Base-by-base conservation (phyloP, 2,329 filamentous ascomycete genomes). In the Atkinsonella hypoxylon region DNA sequence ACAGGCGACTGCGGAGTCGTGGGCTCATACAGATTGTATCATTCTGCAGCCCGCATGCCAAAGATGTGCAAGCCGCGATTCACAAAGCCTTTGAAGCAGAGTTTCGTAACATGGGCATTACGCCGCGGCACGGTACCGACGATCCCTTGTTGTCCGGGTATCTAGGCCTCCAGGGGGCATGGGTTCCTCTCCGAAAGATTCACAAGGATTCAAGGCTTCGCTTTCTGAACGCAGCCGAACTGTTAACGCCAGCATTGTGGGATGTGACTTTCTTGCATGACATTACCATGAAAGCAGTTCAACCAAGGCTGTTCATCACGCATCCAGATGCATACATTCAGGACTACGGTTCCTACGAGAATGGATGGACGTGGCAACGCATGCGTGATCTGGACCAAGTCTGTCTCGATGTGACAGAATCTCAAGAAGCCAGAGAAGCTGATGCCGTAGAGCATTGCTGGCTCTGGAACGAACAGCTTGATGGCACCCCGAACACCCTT, bases 161-260 rank as follows among this genome's bases (percentile, higher is more conserved):
- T 48, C 68, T 82, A 18, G 86, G 82, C 6, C 70, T 90, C 17
- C 75, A 77, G 49, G 81, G 84, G 42, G 67, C 78, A 0, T 88
- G 85, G 76, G 76, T 90, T n/a, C 87, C 87, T 5, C 70, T 91
- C 17, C 79, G 86, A 47, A 90, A 90, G 63, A 70, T 88, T 2
- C 79, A 86, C 61, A 88, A 85, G 60, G 83, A 88, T 51, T 82
- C 83, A 0, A 77, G 81, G 26, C 73, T 91, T 7, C 79, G 81
- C 1, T 89, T 89, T 57, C 71, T 90, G 11, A 78, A 77, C 6
- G 81, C 80, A 1, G 72, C 79, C 1, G 87, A 90, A 62, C 85
- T 90, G 80, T 67, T 85, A 38, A 89, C 83, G 1, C 79, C 85
- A 0, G 77, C 81, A 1, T 66, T 82, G 2, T 91, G 87, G 87